A percentile compares a stretch with the other conserved stretches of the same genome.
These are phyloP conservation scores for Eucalyptus cloeziana DNA, from an alignment of 345 rosid genomes.

Conservation along the genomic window DNA sequence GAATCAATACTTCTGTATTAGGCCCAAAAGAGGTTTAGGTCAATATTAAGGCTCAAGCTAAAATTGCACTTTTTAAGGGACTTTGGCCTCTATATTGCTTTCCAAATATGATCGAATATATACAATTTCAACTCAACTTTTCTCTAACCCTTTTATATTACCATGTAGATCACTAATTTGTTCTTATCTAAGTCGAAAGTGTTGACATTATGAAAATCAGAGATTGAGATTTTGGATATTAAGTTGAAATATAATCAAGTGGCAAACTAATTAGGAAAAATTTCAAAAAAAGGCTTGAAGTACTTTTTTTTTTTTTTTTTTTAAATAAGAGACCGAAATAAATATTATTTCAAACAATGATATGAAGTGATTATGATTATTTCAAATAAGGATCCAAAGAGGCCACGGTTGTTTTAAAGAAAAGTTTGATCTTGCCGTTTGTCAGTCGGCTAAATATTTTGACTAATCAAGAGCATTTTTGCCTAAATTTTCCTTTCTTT, in stretches of 20 bases:
- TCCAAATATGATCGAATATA: neutral
- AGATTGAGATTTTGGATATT: neutral
- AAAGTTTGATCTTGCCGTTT: rapidly evolving
- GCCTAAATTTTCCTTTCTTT: no score
- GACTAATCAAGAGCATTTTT: rapidly evolving
- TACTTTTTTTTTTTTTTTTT: rapidly evolving
- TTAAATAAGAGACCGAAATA: no score
- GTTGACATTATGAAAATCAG: no score
- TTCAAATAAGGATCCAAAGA: rapidly evolving
- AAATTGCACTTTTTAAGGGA: neutral
- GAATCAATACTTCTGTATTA: neutral
- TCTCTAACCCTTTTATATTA: neutral
- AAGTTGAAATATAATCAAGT: neutral
- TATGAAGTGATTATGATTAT: rapidly evolving
- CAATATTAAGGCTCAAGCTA: neutral
- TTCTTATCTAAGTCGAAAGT: no score
- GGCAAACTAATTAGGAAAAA: neutral
- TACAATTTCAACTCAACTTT: neutral
- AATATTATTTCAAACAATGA: no score
- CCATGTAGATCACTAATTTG: neutral
- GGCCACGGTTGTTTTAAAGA: rapidly evolving
- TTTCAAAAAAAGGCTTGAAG: no score
- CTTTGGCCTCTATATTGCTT: neutral
- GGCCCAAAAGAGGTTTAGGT: neutral
- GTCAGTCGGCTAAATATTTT: rapidly evolving